Conservation (phyloP, 768 basidiomycete genomes). For the Polyporus arcularius region DNA sequence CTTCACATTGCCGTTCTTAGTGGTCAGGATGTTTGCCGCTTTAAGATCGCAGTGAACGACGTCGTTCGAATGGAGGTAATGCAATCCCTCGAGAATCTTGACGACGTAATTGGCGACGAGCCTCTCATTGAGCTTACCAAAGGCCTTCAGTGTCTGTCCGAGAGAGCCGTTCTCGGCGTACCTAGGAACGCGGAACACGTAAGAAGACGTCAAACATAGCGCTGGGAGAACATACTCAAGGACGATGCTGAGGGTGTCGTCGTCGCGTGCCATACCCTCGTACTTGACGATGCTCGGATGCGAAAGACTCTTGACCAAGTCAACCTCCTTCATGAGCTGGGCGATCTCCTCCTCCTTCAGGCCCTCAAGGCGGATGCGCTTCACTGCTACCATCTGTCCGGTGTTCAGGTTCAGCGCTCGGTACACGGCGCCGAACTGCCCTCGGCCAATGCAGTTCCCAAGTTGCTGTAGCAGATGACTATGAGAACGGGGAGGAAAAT, state of each 20-base stretch:
- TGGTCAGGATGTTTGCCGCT: constrained; percentile 98
- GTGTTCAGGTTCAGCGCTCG: constrained; percentile 91
- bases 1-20: constrained; percentile 97
- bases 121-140: constrained; percentile 89
- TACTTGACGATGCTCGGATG: constrained; percentile 98
- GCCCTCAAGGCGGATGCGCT: constrained; percentile 89
- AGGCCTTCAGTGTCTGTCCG: constrained; percentile 89
- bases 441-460: constrained; percentile 94
- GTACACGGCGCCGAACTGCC: constrained; percentile 96
- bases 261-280: constrained; percentile 91
- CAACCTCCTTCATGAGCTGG: constrained; percentile 93
- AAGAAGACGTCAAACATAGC: constrained; percentile 20
- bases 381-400: constrained; percentile 99
- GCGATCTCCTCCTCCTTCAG: constrained; percentile 88
- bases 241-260: constrained; percentile 86
- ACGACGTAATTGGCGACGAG: constrained; percentile 92
- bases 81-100: constrained; percentile 94
- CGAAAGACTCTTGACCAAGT: constrained; percentile 84
- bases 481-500: neutral
- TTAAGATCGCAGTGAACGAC: constrained; percentile 99
- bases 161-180: constrained; percentile 97
- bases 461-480: constrained; percentile 67
- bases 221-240: constrained; percentile 71
- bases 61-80: constrained; percentile 87
- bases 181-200: constrained; percentile 43